A percentile compares a stretch with the other conserved stretches of the same genome.
Conservation (phyloP, 2,329 filamentous ascomycete genomes). For the Fusarium continuum region DNA sequence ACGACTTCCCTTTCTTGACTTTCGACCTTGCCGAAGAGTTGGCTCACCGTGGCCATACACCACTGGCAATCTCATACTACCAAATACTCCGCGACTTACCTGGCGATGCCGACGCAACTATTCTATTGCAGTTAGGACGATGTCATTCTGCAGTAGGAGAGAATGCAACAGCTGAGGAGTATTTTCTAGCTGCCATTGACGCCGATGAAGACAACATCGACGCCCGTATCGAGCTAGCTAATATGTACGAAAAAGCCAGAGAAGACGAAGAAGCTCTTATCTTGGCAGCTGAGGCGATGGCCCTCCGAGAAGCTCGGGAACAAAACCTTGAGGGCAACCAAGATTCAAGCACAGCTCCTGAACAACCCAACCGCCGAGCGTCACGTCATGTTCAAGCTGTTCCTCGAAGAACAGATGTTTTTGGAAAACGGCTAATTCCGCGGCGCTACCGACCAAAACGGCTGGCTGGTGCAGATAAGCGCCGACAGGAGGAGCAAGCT, state of each 20-base stretch:
- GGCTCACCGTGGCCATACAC: constrained; percentile 40
- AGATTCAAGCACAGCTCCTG: background rate
- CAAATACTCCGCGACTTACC: constrained; percentile 61
- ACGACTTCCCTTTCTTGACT: constrained; percentile 81
- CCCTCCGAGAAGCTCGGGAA: constrained; percentile 63
- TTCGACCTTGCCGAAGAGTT: constrained; percentile 68
- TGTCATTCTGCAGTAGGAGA: constrained; percentile 75
- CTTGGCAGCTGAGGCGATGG: constrained; percentile 78
- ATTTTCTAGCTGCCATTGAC: constrained; percentile 78
- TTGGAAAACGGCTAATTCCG: constrained; percentile 45
- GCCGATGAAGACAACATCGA: constrained; percentile 77
- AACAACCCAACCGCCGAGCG: constrained; percentile 14
- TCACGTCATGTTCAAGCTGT: constrained; percentile 19
- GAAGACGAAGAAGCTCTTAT: constrained; percentile 80
- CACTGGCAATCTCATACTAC: constrained; percentile 63
- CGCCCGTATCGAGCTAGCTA: constrained; percentile 81
- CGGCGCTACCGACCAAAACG: constrained; percentile 57
- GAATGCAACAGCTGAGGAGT: constrained; percentile 76
- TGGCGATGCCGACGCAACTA: constrained; percentile 60
- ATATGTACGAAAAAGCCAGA: constrained; percentile 81
- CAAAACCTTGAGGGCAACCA: constrained; percentile 24
- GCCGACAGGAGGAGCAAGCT: constrained; percentile 56
- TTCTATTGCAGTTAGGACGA: constrained; percentile 66
- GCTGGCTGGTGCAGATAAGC: constrained; percentile 56
- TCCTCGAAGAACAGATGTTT: constrained; percentile 10